Conservation (phyloP, 2,329 filamentous ascomycete genomes). For the Aspergillus carbonarius region DNA sequence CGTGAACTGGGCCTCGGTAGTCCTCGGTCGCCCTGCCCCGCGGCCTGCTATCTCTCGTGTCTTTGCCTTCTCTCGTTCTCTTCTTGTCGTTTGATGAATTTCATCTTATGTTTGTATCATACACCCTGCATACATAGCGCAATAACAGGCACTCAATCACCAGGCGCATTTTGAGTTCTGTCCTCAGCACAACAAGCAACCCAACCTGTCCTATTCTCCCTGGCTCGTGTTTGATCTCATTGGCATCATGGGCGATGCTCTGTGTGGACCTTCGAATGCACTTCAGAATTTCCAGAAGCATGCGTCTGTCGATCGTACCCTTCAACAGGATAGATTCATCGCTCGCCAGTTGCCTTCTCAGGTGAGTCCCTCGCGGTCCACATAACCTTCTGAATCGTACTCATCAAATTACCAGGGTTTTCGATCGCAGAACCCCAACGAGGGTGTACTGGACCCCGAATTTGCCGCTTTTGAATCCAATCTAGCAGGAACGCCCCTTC, state of each 20-base stretch:
- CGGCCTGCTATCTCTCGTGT: slow-evolving; percentile 3
- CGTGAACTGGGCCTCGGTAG: slow-evolving; percentile 25
- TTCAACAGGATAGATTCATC: slow-evolving; percentile 70
- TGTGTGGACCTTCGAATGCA: slow-evolving; percentile 74
- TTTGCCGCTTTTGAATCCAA: slow-evolving; percentile 66
- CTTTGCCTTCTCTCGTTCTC: slow-evolving; percentile 3
- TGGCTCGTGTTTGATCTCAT: neutral
- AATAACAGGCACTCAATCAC: neutral
- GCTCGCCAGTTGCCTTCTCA: slow-evolving; percentile 56
- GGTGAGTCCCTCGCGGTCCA: slow-evolving; percentile 40
- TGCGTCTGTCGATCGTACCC: slow-evolving; percentile 64
- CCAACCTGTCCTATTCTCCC: neutral
- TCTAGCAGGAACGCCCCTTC: slow-evolving; percentile 31
- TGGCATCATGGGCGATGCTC: slow-evolving; percentile 60
- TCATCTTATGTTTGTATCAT: neutral
- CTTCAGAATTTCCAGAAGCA: slow-evolving; percentile 73
- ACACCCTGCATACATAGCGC: neutral
- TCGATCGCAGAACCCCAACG: slow-evolving; percentile 56
- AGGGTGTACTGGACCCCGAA: slow-evolving; percentile 61
- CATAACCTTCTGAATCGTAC: slow-evolving; percentile 2
- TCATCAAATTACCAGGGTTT: slow-evolving; percentile 54
- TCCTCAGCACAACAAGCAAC: neutral
- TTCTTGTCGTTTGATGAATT: slow-evolving; percentile 1
- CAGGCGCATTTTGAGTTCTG: neutral
- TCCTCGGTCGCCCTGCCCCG: slow-evolving; percentile 16